phyloP scores from a whole-genome alignment of 2,329 filamentous ascomycete genomes.

The Diaporthe vaccinii region DNA sequence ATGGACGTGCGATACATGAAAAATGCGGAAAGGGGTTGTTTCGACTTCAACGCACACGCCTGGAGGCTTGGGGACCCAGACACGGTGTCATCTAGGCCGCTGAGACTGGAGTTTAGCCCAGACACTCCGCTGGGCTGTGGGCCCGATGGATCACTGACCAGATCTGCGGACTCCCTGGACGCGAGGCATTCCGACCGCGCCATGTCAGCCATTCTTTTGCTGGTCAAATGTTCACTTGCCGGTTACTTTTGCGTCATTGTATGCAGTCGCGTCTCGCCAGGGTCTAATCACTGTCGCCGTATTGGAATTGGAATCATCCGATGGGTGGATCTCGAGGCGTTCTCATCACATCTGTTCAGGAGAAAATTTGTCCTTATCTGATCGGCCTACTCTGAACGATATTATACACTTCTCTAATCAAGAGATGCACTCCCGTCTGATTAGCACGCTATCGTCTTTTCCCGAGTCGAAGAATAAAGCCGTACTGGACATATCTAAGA shows the following conservation, averaged over 20 bases:
- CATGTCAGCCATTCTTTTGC: not conserved
- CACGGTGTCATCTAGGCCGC: not conserved
- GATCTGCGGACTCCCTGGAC: not conserved
- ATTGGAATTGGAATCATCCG: not conserved
- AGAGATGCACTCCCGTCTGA: too few species aligned
- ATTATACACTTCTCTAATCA: too few species aligned
- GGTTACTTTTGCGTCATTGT: not conserved
- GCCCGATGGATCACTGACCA: not conserved
- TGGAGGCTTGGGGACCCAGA: too few species aligned
- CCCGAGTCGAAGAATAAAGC: too few species aligned
- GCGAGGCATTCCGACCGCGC: not conserved
- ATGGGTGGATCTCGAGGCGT: not conserved
- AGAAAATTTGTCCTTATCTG: not conserved
- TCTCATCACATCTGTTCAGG: not conserved
- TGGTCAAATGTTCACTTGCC: not conserved
- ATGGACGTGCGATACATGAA: not conserved
- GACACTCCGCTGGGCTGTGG: not conserved
- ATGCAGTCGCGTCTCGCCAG: not conserved
- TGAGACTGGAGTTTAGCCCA: not conserved
- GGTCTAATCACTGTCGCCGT: not conserved
- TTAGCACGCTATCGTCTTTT: too few species aligned
- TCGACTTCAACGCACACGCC: not conserved
- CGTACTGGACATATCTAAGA: too few species aligned
- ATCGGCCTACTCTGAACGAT: too few species aligned
- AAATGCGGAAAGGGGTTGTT: not conserved